Base-by-base conservation (phyloP, 2,329 filamentous ascomycete species). In the Nemania sp. region DNA sequence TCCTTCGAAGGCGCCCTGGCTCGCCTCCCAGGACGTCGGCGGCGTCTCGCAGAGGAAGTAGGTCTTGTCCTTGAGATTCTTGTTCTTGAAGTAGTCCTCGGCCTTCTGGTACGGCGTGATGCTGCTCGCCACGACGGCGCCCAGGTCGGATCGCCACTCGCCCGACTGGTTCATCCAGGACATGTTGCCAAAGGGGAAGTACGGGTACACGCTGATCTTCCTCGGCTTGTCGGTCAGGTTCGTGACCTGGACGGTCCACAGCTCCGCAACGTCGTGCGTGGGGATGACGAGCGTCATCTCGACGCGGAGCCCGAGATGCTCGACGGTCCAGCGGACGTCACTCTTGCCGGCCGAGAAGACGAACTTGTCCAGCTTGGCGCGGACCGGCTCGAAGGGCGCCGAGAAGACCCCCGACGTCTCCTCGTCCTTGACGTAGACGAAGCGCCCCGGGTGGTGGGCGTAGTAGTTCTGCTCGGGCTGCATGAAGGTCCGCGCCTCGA, bases 101-200 rank as follows among this genome's bases (percentile, higher is more conserved):
- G 81, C 78, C 67, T 84, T 84, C 60, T 85, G 83, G 66, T 86
- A 85, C 0, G 83, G 83, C 1, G 82, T 84, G 61, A 83, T 78
- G 67, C 79, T 79, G 70, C 75, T 83, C 21, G 76, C 81, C 11
- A 86, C 76, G 12, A 86, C 75, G 21, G 80, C 83, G 20, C 75
- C 74, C 18, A 84, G 74, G 10, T 82, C 79, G 5, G 73, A 57
- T 20, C 78, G 76, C 75, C 81, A 85, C 63, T 82, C 79, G 37
- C 79, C 82, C 34, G 81, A 81, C 69, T 84, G 83, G 69, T 84
- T 85, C 83, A 85, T 86, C 83, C 83, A 85, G 13, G 83, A 85
- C 81, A 84, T 84, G 72, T 83, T 84, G n/a, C 83, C 83, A 54
- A 85, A 77, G 37, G 81, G 79, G 71, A 85, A 86, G 66, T 84